Evolutionary conservation across 305 asterid genomes (phyloP).

Genomic region (Withania somnifera): DNA sequence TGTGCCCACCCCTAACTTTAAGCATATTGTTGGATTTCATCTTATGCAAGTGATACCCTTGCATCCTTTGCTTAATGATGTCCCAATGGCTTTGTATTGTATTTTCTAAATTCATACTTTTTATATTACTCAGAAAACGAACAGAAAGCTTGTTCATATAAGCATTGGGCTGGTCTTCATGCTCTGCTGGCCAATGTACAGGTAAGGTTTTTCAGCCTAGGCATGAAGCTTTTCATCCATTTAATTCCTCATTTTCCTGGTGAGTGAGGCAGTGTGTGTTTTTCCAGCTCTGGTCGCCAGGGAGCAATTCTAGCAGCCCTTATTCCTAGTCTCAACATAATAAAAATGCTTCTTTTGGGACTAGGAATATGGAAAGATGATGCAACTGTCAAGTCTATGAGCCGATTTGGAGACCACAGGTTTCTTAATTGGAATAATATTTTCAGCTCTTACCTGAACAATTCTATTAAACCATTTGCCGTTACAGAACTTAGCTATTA

Average conservation of each 20-base stretch:
- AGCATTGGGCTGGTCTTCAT: slow-evolving; percentile 69
- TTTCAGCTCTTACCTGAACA: neutral
- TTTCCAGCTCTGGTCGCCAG: slow-evolving; percentile 55
- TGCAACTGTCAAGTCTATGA: slow-evolving; percentile 88
- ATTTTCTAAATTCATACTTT: neutral
- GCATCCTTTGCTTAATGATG: neutral
- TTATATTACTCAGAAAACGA: slow-evolving; percentile 48
- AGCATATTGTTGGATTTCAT: neutral
- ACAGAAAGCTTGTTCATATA: slow-evolving; percentile 86
- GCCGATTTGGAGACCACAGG: slow-evolving; percentile 89
- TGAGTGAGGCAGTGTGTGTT: slow-evolving; percentile 15
- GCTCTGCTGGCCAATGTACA: slow-evolving; percentile 98
- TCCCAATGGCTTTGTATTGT: neutral
- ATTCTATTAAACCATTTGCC: neutral
- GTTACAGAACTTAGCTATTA: neutral
- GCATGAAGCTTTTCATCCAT: slow-evolving; percentile 3
- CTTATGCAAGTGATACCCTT: neutral
- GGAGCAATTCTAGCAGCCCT: slow-evolving; percentile 71
- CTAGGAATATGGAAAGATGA: slow-evolving; percentile 79
- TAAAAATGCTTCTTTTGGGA: slow-evolving; percentile 75
- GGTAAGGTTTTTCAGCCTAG: slow-evolving; percentile 29
- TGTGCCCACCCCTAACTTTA: too few relatives aligned
- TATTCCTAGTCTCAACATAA: slow-evolving; percentile 56
- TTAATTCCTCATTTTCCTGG: neutral
- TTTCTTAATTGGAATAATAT: slow-evolving; percentile 5